Evolutionary conservation across 352 stramenopile genomes (phyloP), one percentile per base, ranked within the genome.

Genomic region (Pythium periplocum): DNA sequence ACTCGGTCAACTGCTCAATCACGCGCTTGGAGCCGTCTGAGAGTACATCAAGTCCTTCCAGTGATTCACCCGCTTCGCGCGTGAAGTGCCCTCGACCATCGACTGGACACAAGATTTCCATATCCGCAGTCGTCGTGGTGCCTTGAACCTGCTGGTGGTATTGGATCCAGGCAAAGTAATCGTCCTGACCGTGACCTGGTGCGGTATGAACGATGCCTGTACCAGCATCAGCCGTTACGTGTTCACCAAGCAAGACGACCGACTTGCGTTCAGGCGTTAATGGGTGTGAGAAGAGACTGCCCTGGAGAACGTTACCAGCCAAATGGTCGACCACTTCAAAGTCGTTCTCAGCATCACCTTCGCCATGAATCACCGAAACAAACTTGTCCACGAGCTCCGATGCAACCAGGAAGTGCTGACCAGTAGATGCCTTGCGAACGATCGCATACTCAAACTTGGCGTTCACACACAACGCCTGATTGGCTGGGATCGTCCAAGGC

Each of bases 131-230:
- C 38, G 63, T 54, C 30, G 66, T 57, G 7, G 57, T 43, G n/a
- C 59, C 34, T 5, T 53, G 32, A 1, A 38, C 36, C 5, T 36
- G 32, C 8, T 64, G 32, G 62, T 88, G 69, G 49, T 88, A 70
- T 26, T 57, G 64, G 63, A 88, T 82, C 80, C 80, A 93, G 1
- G 65, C 82, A 48, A 86, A 78, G 59, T 91, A 95, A 67, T 99
- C 97, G 53, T 99, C 97, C 58, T 98, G 90, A 56, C 97, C 97
- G 71, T 99, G 97, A 6, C 94, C 96, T 6, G 97, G 97, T 2
- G 97, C 97, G 7, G 96, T 99, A 74, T 99, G 97, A 26, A 99
- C 97, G n/a, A 99, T 68, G 34, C 97, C 97, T 5, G 97, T 99
- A 62, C 97, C 97, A 31, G 90, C 95, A 55, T 99, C 96, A 2